Evolutionary conservation across 2,329 filamentous ascomycete genomes (phyloP), one percentile per base, ranked within the genome.

Genomic region (Xylaria multiplex): DNA sequence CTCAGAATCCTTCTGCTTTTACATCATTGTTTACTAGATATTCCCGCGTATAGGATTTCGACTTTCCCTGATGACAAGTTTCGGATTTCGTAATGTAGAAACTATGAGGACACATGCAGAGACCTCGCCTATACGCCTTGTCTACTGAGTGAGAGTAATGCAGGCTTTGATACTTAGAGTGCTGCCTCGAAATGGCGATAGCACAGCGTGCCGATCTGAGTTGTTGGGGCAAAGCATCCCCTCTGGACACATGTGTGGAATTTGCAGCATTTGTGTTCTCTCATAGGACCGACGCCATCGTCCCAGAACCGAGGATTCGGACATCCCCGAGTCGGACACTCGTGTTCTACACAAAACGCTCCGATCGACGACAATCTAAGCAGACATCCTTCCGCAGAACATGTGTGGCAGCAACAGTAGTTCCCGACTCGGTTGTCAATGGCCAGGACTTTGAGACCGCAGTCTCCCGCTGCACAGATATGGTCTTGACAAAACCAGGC

Each of bases 361-460:
- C 55, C 62, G 22, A 6, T 24, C 13, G 14, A 9, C 2, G 52
- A 50, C 8, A 30, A 22, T 22, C 52, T 46, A 19, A 49, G 42
- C 11, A 60, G 32, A 52, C 62, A 65, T 2, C 24, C 55, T 2
- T 61, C 62, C 5, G 13, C 50, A 1, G 40, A 49, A 48, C 63
- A 66, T 5, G 45, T 66, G 30, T 66, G 63, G 53, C 45, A 56
- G n/a, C 46, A 53, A 19, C 63, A 66, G 37, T 66, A 66, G 19
- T 62, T 53, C 9, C 58, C 63, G 3, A 52, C 22, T 19, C n/a
- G 49, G 11, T 40, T 16, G 14, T 30, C 42, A 16, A 50, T 22
- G 16, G 16, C 2, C 2, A 56, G 32, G n/a, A 60, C 43, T 7
- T 45, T 49, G 32, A 24, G 9, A 13, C 35, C 32, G 40, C 62